phyloP scores from a whole-genome alignment of 2,329 filamentous ascomycete species.

The Clonostachys byssicola region DNA sequence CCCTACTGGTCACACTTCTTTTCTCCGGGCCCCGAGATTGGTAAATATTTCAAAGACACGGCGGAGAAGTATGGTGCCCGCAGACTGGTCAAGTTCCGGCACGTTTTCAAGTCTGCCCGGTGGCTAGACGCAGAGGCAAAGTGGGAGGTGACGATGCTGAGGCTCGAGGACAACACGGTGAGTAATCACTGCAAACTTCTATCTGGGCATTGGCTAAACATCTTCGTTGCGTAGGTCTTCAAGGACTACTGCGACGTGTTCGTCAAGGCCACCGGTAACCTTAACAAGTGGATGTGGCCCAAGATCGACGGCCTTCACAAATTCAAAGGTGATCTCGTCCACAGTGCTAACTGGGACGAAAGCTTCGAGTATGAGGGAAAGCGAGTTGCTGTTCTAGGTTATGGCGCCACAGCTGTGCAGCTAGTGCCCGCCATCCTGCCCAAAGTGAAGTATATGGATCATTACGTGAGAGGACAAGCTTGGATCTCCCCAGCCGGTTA shows the following conservation, averaged over 20 bases:
- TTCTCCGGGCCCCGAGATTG: slow-evolving; percentile 2
- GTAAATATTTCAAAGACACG: slow-evolving; percentile 1
- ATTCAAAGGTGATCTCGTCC: slow-evolving; percentile 43
- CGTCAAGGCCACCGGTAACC: slow-evolving; percentile 4
- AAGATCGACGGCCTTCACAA: slow-evolving; percentile 35
- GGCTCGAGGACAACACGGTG: neutral
- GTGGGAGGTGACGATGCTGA: slow-evolving; percentile 1
- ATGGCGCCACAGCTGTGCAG: slow-evolving; percentile 50
- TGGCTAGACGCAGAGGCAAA: neutral
- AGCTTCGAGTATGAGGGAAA: slow-evolving; percentile 43
- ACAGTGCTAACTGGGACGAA: slow-evolving; percentile 48
- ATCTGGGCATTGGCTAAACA: too few relatives aligned
- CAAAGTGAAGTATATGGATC: slow-evolving; percentile 28
- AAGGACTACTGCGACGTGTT: slow-evolving; percentile 32
- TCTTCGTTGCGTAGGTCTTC: slow-evolving; percentile 25
- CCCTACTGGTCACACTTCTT: slow-evolving; percentile 2
- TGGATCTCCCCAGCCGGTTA: slow-evolving; percentile 27
- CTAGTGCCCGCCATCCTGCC: slow-evolving; percentile 30
- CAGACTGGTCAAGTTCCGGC: slow-evolving; percentile 1
- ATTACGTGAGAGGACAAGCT: slow-evolving; percentile 35
- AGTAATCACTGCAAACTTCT: neutral
- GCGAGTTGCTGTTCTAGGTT: slow-evolving; percentile 50
- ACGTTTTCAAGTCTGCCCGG: neutral
- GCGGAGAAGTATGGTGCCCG: slow-evolving; percentile 2
- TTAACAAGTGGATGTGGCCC: slow-evolving; percentile 42